A percentile compares a stretch with the other conserved stretches of the same genome.
These are phyloP conservation scores for Zygotorulaspora mrakii DNA, from an alignment of 1,139 yeast genomes.

Conservation along the genomic window DNA sequence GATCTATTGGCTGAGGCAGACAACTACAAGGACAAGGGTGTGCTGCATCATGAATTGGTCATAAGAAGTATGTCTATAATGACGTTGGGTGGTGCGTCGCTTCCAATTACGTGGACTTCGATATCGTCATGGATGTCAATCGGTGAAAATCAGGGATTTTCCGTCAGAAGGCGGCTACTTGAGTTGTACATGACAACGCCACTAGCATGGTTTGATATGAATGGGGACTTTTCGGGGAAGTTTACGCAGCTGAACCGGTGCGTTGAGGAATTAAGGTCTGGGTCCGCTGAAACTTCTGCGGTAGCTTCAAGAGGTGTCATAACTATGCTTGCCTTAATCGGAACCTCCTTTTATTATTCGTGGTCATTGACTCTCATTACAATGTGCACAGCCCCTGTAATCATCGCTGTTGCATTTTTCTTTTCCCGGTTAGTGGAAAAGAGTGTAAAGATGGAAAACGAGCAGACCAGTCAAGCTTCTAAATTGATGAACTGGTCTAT, in stretches of 20 bases:
- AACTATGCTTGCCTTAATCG: constrained; percentile 53
- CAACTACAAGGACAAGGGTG: constrained; percentile 32
- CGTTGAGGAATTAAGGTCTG: constrained; percentile 70
- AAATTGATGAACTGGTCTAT: constrained; percentile 69
- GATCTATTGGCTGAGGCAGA: constrained; percentile 45
- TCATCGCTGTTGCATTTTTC: constrained; percentile 47
- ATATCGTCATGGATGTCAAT: constrained; percentile 61
- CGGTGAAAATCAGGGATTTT: constrained; percentile 66
- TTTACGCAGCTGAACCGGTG: constrained; percentile 66
- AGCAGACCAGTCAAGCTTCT: constrained; percentile 52
- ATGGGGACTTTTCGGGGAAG: constrained; percentile 55
- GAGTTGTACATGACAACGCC: constrained; percentile 40
- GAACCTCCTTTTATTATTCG: constrained; percentile 68
- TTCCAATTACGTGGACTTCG: constrained; percentile 53
- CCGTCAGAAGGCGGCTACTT: constrained; percentile 50
- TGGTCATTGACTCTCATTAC: constrained; percentile 82
- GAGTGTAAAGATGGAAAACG: constrained; percentile 57
- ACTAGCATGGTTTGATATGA: constrained; percentile 58
- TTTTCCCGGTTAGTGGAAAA: constrained; percentile 52
- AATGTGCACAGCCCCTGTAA: constrained; percentile 66
- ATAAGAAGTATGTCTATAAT: constrained; percentile 52
- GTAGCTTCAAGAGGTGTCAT: constrained; percentile 50
- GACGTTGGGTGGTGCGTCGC: constrained; percentile 53
- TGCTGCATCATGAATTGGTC: constrained; percentile 46
- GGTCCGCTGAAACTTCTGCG: constrained; percentile 66